phyloP scores from a whole-genome alignment of 73 alveolate species.

The Paramecium sexaurelia region DNA sequence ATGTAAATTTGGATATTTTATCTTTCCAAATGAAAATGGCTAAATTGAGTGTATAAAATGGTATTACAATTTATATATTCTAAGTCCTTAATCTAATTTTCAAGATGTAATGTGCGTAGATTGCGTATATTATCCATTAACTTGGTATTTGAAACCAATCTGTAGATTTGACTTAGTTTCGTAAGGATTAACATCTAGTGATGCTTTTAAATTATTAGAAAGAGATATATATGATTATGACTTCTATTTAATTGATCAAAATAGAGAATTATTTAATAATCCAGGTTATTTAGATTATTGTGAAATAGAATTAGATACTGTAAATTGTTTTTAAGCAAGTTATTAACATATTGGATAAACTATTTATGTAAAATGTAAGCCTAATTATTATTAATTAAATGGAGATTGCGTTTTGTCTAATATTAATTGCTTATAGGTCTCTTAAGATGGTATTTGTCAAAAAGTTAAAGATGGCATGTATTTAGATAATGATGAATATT shows the following conservation, averaged over 20 bases:
- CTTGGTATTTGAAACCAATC: neutral
- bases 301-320: neutral
- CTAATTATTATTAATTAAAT: neutral
- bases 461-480: neutral
- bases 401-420: neutral
- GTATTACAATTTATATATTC: neutral
- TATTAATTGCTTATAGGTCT: neutral
- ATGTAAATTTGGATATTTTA: neutral
- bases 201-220: neutral
- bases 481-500: neutral
- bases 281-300: neutral
- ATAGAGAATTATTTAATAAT: neutral
- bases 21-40: neutral
- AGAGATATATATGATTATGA: neutral
- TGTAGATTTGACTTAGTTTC: neutral
- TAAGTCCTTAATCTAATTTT: neutral
- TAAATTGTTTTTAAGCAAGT: neutral
- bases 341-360: neutral
- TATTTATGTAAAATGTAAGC: neutral
- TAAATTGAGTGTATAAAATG: neutral
- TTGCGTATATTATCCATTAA: neutral
- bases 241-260: neutral
- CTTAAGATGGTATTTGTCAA: neutral
- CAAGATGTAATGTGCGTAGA: neutral
- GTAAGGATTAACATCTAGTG: neutral